Base-by-base conservation (phyloP, 176 grass and related monocot genomes). In the Aegilops sharonensis region DNA sequence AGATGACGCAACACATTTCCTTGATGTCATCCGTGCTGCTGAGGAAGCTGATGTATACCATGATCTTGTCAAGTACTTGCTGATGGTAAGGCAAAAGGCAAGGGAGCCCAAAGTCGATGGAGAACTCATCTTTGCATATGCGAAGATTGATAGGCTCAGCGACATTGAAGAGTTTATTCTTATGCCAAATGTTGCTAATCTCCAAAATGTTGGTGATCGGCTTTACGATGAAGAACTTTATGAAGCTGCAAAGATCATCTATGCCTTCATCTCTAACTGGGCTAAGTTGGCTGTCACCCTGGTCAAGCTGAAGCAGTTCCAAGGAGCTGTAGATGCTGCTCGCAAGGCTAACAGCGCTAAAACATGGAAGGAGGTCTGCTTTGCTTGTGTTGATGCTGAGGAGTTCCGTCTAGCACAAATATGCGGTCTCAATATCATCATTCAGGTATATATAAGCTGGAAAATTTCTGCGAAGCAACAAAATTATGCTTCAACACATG, bases 241-340 rank as follows among this genome's bases (percentile, higher is more conserved):
- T 89, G 96, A 94, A 91, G 96, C 96, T 84, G 96, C 96, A 81
- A 98, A 98, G 88, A 98, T 95, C 54, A 98, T 98, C 27, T 98
- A 95, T 68, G 91, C 93, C 21, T 98, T 98, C 86, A 95, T 98
- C 84, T 95, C 96, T 4, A 95, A 98, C 91, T 98, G 93, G 96
- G 96, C 96, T 68, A 95, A 94, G 88, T 77, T 98, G 73, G 96
- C 96, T 88, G 87, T 91, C 25, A 95, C 93, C 78, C 85, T 98
- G 32, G 91, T 94, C 83, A 98, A 90, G 90, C 79, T 98, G 81
- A 95, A 94, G 81, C 95, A 95, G 88, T 95, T 98, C 89, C 93
- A 98, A 88, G 90, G 96, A 79, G 96, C 96, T 68, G 96, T 98
- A 61, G 96, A 98, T 95, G 96, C 96, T 79, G 91, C 96, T 86